A percentile compares a stretch with the other conserved stretches of the same genome.
phyloP scores from a whole-genome alignment of 768 basidiomycete species.

The Mycena rebaudengoi region DNA sequence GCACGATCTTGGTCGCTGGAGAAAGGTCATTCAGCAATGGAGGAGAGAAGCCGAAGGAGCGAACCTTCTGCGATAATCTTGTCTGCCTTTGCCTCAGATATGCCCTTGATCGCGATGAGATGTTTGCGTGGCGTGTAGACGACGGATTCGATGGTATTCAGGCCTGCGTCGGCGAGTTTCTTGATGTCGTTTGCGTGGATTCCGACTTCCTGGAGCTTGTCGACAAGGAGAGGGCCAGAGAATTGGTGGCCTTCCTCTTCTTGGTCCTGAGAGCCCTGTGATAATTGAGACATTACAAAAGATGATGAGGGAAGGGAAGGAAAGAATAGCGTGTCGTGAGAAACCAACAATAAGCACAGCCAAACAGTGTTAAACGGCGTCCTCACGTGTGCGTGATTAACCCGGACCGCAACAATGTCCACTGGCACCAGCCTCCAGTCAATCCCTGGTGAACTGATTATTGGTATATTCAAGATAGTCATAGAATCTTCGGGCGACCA shows the following conservation, averaged over 20 bases:
- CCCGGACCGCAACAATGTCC: not conserved
- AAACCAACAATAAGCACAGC: no score
- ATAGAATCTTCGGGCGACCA: not conserved
- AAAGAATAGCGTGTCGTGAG: not conserved
- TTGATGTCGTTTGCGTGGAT: slow-evolving; percentile 92
- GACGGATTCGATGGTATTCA: slow-evolving; percentile 94
- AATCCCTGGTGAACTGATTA: slow-evolving; percentile 22
- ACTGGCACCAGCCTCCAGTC: not conserved
- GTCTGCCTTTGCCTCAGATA: slow-evolving; percentile 96
- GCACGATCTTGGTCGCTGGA: slow-evolving; percentile 77
- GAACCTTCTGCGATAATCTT: slow-evolving; percentile 92
- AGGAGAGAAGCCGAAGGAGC: slow-evolving; percentile 26
- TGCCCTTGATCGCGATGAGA: slow-evolving; percentile 91
- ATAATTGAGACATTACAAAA: slow-evolving; percentile 62
- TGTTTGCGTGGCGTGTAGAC: slow-evolving; percentile 97
- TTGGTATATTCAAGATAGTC: slow-evolving; percentile 15
- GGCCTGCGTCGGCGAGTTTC: slow-evolving; percentile 92
- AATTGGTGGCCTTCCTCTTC: slow-evolving; percentile 64
- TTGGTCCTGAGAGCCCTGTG: slow-evolving; percentile 57
- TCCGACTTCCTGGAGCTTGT: slow-evolving; percentile 88
- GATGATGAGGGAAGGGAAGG: not conserved
- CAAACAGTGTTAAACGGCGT: no score
- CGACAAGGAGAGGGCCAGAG: slow-evolving; percentile 85
- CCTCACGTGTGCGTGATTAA: not conserved
- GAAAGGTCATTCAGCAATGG: slow-evolving; percentile 10